A percentile compares a stretch with the other conserved stretches of the same genome.
These are phyloP conservation scores for Scutellaria barbata DNA, from an alignment of 257 asterid genomes.

Conservation along the genomic window DNA sequence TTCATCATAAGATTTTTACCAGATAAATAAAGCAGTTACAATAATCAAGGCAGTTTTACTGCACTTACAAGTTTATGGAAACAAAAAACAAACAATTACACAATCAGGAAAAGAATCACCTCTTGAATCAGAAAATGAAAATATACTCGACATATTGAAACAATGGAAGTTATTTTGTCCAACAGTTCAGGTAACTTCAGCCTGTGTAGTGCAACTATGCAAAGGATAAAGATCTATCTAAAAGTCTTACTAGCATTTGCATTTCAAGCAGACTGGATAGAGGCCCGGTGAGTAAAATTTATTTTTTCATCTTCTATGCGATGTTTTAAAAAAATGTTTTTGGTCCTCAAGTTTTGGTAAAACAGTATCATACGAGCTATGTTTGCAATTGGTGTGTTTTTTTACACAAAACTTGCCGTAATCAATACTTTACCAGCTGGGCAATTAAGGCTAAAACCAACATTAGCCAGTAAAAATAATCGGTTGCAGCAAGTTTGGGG, in stretches of 20 bases:
- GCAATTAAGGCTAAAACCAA: no score
- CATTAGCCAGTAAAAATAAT: no score
- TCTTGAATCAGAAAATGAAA: slow-evolving; percentile 12
- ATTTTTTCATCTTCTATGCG: no score
- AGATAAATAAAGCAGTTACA: neutral
- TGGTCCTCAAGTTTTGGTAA: no score
- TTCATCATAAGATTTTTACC: neutral
- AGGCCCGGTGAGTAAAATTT: neutral
- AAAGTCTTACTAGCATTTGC: slow-evolving; percentile 1
- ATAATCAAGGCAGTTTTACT: neutral
- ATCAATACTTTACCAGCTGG: no score
- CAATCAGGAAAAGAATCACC: neutral
- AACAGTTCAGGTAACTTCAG: neutral
- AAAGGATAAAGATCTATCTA: slow-evolving; percentile 3
- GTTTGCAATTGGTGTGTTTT: no score
- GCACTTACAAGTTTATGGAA: neutral
- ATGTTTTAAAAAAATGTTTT: no score
- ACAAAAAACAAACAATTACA: neutral
- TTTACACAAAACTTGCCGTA: no score
- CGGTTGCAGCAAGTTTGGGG: no score
- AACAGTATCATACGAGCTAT: no score
- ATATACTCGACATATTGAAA: neutral
- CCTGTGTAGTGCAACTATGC: neutral
- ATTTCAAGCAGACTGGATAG: neutral
- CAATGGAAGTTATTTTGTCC: neutral